A percentile compares a stretch with the other conserved stretches of the same genome.
These are phyloP conservation scores for Termitomyces sp. DNA, from an alignment of 768 basidiomycete genomes.

Conservation along the genomic window DNA sequence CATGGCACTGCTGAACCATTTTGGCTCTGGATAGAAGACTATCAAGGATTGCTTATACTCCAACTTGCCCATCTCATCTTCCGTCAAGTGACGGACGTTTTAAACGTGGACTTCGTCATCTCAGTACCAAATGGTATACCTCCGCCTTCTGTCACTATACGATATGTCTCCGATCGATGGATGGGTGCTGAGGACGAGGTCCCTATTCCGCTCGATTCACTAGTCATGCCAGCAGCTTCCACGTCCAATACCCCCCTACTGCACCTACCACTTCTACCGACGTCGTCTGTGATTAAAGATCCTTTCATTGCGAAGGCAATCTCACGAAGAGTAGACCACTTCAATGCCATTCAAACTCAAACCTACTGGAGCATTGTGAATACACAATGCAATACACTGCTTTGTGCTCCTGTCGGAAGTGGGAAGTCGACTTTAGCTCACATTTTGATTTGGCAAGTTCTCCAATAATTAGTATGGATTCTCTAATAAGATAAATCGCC, in stretches of 20 bases:
- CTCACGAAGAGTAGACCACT: conserved; percentile 40
- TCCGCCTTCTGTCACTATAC: conserved; percentile 67
- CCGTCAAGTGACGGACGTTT: conserved; percentile 52
- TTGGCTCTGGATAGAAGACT: conserved; percentile 95
- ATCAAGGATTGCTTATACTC: conserved; percentile 74
- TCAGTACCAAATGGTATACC: conserved; percentile 57
- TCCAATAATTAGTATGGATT: not conserved
- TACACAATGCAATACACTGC: conserved; percentile 60
- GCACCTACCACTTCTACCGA: conserved; percentile 70
- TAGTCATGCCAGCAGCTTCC: conserved; percentile 72
- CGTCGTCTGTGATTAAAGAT: conserved; percentile 44
- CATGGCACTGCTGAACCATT: conserved; percentile 84
- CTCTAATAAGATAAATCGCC: not conserved
- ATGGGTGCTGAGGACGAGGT: conserved; percentile 83
- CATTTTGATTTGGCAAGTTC: conserved; percentile 65
- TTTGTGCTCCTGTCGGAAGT: conserved; percentile 76
- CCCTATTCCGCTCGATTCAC: conserved; percentile 53
- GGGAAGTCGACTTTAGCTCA: conserved; percentile 80
- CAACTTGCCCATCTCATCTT: conserved; percentile 75
- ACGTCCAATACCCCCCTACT: conserved; percentile 58
- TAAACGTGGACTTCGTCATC: conserved; percentile 78
- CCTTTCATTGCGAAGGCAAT: conserved; percentile 42
- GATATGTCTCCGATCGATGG: conserved; percentile 90
- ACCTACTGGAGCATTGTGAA: conserved; percentile 78
- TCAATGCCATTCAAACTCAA: conserved; percentile 91